Base-by-base conservation (phyloP, 1,284 basidiomycete genomes). In the Ceratobasidium sp. region DNA sequence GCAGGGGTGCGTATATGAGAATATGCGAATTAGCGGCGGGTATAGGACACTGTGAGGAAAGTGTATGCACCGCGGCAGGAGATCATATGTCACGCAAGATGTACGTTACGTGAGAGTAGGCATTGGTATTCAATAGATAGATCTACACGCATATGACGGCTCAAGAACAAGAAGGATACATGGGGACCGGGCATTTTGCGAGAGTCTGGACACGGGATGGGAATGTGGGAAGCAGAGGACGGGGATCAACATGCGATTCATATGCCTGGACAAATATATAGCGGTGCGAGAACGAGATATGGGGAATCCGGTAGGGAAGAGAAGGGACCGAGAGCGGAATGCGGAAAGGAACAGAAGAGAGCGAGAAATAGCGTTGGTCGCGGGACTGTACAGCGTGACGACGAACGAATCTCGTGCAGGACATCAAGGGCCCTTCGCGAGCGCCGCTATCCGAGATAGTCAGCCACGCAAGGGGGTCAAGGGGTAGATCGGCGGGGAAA, bases 301-400 rank as follows among this genome's bases (percentile, higher is more conserved):
- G 43, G 43, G 43, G 11, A 18, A 44, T 18, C 18, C 18, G 43
- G 18, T 44, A 44, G 6, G 43, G 26, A n/a, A 32, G 32, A 62
- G 38, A 35, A 14, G 18, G 30, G 38, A 23, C 1, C 23, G 23
- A 8, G 21, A 13, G 28, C 30, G 28, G n/a, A 35, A 57, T 18
- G 38, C 18, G n/a, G 18, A 50, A 50, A 26, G 70, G 11, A 57
- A 72, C 13, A 23, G 43, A 16, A 58, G 35, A 76, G 52, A 76
- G 14, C 55, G 63, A 64, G 26, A 35, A 46, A 59, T 23, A 52
- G 44, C 62, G 43, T 23, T 54, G 73, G 50, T 44, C 41, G 57
- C 62, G 55, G 67, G 44, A 67, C 61, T 67, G 55, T 67, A 67
- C 64, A 67, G 28, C 32, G 21, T 14, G 57, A 21, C 21, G 32